Evolutionary conservation across 1,139 yeast species (phyloP), one percentile per base, ranked within the genome.

Genomic region (Hyphopichia wangnamkhiaoensis): DNA sequence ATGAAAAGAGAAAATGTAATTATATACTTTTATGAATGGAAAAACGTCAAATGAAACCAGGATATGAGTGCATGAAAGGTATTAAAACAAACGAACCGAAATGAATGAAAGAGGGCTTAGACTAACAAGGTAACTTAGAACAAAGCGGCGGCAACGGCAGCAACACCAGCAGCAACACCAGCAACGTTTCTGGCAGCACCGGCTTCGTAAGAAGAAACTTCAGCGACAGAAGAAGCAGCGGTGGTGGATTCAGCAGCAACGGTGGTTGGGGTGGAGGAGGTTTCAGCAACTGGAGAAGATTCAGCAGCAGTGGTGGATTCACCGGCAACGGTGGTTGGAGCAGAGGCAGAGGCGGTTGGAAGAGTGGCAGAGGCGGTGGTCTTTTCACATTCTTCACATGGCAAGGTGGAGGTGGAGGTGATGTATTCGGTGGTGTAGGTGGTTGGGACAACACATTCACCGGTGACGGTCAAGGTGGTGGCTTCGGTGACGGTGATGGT

Each of bases 81-180:
- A 26, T 7, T 8, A 26, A 26, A 6, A 10, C 13, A 15, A 29
- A 21, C 24, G 24, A 21, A 21, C 7, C 7, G 9, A 21, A 21
- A 21, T 21, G 24, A 21, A 21, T 7, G 10, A 21, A 21, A 21
- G 10, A 21, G 7, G 24, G 7, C 10, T 21, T 21, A 21, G 10
- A 21, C 10, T 10, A 21, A 21, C 9, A 21, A 21, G 7, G 8
- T 7, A 29, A 14, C 63, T 68, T 71, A 71, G 63, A 71, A 65
- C 56, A 71, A 62, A 68, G 76, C 75, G 63, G 75, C 76, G 50
- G 70, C 72, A 55, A 68, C 65, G 48, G 75, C 76, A 45, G 74
- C 75, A 46, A 70, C 64, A 68, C 75, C 76, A 50, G 74, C 76
- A 52, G 60, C 63, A 53, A 71, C 73, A 66, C 75, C 75, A 44